A percentile compares a stretch with the other conserved stretches of the same genome.
Conservation (phyloP, 2,329 filamentous ascomycete genomes). For the Aspergillus fumigatiaffinis region DNA sequence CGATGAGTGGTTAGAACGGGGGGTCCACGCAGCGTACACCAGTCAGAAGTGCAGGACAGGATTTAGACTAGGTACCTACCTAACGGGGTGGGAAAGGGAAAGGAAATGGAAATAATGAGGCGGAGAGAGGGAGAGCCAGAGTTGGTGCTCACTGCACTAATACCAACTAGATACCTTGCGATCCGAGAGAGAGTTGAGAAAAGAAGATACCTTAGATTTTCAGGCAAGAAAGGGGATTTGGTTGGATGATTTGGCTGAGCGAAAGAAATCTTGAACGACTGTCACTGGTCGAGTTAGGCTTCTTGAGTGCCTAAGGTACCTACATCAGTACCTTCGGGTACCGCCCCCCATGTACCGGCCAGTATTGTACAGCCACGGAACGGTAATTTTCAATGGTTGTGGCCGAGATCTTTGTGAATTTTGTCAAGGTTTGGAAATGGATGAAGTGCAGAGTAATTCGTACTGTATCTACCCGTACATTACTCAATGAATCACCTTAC, state of each 20-base stretch:
- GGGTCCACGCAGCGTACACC: conserved; percentile 10
- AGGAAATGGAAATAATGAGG: conserved; percentile 13
- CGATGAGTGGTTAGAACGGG: conserved; percentile 13
- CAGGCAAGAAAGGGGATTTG: not conserved
- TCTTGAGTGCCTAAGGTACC: not conserved
- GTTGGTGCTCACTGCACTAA: not conserved
- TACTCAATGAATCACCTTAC: not conserved
- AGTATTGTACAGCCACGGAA: not conserved
- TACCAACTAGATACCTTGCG: not conserved
- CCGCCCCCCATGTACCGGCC: not conserved
- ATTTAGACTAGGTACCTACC: conserved; percentile 4
- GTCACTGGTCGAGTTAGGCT: not conserved
- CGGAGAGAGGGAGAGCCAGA: conserved; percentile 6
- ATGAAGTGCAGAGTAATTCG: no score
- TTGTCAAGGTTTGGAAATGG: no score
- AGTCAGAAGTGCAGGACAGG: not conserved
- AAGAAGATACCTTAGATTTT: not conserved
- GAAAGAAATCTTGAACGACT: not conserved
- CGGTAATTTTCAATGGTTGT: not conserved
- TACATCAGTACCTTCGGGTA: not conserved
- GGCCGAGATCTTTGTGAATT: no score
- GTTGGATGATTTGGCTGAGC: not conserved
- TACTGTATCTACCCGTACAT: not conserved
- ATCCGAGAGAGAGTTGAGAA: not conserved
- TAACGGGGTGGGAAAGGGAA: conserved; percentile 11